These are phyloP conservation scores for Kwoniella shivajii DNA, from an alignment of 1,284 basidiomycete genomes.

Conservation along the genomic window DNA sequence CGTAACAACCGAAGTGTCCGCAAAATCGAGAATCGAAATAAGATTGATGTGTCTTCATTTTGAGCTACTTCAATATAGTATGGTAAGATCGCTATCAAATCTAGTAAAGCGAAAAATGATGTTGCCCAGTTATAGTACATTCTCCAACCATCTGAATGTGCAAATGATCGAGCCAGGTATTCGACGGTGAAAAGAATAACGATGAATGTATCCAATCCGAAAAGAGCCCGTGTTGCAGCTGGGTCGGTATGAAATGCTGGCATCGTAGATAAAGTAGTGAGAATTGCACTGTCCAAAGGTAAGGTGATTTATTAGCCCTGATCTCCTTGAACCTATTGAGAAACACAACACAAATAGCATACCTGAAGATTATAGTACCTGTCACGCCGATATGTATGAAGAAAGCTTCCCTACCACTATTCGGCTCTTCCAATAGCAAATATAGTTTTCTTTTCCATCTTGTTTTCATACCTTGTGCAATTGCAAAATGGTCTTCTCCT, in stretches of 20 bases:
- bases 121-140: constrained; percentile 54
- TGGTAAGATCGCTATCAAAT: constrained; percentile 77
- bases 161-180: constrained; percentile 47
- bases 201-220: constrained; percentile 72
- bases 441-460: constrained; percentile 52
- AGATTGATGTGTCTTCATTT: constrained; percentile 80
- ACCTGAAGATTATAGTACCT: constrained; percentile 53
- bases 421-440: constrained; percentile 54
- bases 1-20: constrained; percentile 76
- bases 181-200: constrained; percentile 82
- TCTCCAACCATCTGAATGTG: constrained; percentile 53
- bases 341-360: constrained; percentile 24
- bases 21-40: constrained; percentile 83
- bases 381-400: constrained; percentile 51
- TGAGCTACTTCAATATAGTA: constrained; percentile 82
- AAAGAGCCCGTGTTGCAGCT: constrained; percentile 70
- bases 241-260: constrained; percentile 69
- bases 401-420: constrained; percentile 51
- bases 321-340: background rate
- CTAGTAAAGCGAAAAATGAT: constrained; percentile 80
- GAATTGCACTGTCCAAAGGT: constrained; percentile 67
- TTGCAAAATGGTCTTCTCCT: constrained; percentile 51
- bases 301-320: background rate
- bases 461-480: constrained; percentile 45
- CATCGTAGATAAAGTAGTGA: constrained; percentile 82